Evolutionary conservation across 441 rosid species (phyloP), one percentile per base, ranked within the genome.

Genomic region (Corymbia citriodora): DNA sequence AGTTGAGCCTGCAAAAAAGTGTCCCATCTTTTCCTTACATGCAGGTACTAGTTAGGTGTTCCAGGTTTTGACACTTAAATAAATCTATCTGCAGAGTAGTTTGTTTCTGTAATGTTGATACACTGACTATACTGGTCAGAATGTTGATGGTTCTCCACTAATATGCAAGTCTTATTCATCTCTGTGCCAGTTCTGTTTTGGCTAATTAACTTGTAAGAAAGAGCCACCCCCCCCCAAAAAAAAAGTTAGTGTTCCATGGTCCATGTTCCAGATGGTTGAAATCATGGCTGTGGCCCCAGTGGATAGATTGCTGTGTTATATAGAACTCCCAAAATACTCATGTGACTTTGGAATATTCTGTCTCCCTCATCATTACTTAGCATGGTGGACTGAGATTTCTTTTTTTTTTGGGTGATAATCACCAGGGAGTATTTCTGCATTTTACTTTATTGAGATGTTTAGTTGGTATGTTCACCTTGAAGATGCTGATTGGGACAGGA

Each of bases 401-500:
- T 74, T 2, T 65, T 70, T 4, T 59, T 59, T 57, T 23, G 2
- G 23, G 13, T 21, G 0, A 74, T 40, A 74, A 45, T 74, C 83
- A 74, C 83, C n/a, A 21, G 83, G 40, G 12, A 74, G 52, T 74
- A 74, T 21, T 40, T 29, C 27, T 4, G n/a, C n/a, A 6, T 21
- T 74, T 40, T 74, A 74, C 48, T 19, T 74, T 40, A 21, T 23
- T 12, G 85, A 40, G 52, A 45, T 74, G 85, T 74, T 74, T 45
- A 74, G 85, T 74, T 74, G 29, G 85, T 72, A 12, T 23, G 85
- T 25, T 74, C 17, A 74, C 85, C 85, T 40, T 74, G 50, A 52
- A 74, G 88, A 53, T 88, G 88, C 89, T 89, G 87, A 85, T 91
- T 90, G 87, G 92, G 90, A 91, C 95, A 97, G 99, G 99, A 97